A percentile compares a stretch with the other conserved stretches of the same genome.
Evolutionary conservation across 1,139 yeast species (phyloP).

Genomic region (Candida sp.): DNA sequence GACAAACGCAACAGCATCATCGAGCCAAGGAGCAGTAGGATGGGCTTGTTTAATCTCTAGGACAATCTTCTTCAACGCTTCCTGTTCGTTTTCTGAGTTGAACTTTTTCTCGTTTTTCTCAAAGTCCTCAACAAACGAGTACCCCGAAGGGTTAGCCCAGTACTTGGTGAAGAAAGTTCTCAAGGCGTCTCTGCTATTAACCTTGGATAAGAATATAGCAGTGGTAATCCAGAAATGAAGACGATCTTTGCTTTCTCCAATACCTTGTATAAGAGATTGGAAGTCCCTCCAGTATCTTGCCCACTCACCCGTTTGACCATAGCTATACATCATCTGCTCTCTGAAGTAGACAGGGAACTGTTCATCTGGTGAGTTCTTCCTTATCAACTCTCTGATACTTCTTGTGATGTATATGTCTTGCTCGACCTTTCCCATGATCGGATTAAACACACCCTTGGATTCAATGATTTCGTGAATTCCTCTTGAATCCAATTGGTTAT

Average conservation of each 20-base stretch:
- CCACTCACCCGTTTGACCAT: slow-evolving; percentile 47
- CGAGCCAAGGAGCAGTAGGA: slow-evolving; percentile 11
- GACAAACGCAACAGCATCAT: slow-evolving; percentile 15
- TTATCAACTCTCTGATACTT: slow-evolving; percentile 32
- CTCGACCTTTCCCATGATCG: background rate
- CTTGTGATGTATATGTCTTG: slow-evolving; percentile 34
- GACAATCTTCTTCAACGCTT: slow-evolving; percentile 26
- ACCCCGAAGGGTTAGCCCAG: slow-evolving; percentile 29
- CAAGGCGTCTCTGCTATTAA: slow-evolving; percentile 31
- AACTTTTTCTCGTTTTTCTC: slow-evolving; percentile 18
- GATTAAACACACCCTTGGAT: slow-evolving; percentile 1
- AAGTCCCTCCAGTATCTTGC: slow-evolving; percentile 44
- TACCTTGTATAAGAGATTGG: slow-evolving; percentile 22
- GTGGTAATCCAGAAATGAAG: slow-evolving; percentile 38
- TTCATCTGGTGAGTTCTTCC: slow-evolving; percentile 11
- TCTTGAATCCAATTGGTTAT: slow-evolving; percentile 10
- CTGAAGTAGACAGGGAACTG: slow-evolving; percentile 22
- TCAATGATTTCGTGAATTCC: slow-evolving; percentile 15
- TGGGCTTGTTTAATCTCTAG: slow-evolving; percentile 17
- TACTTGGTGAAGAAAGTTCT: slow-evolving; percentile 33
- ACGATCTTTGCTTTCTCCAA: slow-evolving; percentile 8
- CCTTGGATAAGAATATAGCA: slow-evolving; percentile 35
- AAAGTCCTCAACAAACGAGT: slow-evolving; percentile 28
- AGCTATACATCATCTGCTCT: slow-evolving; percentile 39
- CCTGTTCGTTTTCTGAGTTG: slow-evolving; percentile 23